Evolutionary conservation across 73 alveolate species (phyloP).

Genomic region (Symbiodinium pilosum): DNA sequence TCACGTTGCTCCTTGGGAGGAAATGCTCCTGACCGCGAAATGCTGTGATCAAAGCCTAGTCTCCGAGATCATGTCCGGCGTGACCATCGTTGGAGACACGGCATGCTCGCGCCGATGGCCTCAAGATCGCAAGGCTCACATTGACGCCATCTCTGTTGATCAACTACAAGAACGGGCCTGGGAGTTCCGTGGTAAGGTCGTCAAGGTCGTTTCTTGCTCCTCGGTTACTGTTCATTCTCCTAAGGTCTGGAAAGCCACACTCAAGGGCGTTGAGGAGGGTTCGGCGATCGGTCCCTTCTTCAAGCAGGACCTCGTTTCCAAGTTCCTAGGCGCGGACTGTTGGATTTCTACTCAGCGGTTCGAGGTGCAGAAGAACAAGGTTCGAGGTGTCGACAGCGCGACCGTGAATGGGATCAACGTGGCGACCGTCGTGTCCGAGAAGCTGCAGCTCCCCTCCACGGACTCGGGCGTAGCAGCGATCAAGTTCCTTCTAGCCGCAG

Average conservation of each 20-base stretch:
- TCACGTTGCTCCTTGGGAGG: conserved; percentile 4
- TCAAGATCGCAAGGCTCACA: background rate
- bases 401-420: too few relatives aligned
- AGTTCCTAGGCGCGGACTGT: background rate
- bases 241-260: conserved; percentile 21
- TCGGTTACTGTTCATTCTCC: background rate
- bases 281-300: conserved; percentile 23
- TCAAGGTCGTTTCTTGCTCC: background rate
- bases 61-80: too few relatives aligned
- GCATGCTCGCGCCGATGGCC: background rate
- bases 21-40: background rate
- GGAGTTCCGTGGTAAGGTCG: background rate
- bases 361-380: too few relatives aligned
- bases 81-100: conserved; percentile 17
- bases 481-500: too few relatives aligned
- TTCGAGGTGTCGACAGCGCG: too few relatives aligned
- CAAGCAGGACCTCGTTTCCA: background rate
- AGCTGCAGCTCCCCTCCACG: too few relatives aligned
- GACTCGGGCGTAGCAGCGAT: too few relatives aligned
- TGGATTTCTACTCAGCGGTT: too few relatives aligned
- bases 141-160: background rate
- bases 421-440: too few relatives aligned
- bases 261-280: conserved; percentile 34
- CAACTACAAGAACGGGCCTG: conserved; percentile 20
- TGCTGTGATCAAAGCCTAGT: background rate